Conservation (phyloP, 305 asterid genomes). For the Fraxinus baroniana region DNA sequence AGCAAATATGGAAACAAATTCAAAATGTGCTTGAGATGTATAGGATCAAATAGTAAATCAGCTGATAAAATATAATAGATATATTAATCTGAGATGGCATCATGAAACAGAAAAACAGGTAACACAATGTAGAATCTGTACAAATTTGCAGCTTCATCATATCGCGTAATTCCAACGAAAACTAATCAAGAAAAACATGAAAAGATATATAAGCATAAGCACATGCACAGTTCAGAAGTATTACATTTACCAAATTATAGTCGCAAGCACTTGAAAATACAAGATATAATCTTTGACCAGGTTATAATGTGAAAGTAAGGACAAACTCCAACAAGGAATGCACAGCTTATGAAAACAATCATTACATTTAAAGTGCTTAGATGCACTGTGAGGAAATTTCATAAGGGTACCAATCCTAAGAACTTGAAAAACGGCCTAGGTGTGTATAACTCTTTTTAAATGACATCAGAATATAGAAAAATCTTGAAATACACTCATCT, state of each 20-base stretch:
- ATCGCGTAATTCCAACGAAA: background rate
- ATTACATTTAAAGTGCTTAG: background rate
- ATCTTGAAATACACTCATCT: background rate
- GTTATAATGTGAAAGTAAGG: background rate
- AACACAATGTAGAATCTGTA: background rate
- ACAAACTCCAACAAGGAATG: background rate
- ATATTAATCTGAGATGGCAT: background rate
- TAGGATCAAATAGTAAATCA: background rate
- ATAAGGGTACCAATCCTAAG: background rate
- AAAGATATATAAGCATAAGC: background rate
- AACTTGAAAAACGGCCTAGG: background rate
- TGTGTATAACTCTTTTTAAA: background rate
- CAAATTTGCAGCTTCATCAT: background rate
- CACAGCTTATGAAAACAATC: background rate
- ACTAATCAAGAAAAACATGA: background rate
- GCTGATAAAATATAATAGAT: background rate
- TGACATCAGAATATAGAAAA: background rate
- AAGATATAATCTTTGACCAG: background rate
- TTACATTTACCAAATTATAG: background rate
- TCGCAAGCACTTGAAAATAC: background rate
- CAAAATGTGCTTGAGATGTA: background rate
- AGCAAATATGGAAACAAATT: background rate
- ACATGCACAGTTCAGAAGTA: background rate
- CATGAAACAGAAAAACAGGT: background rate
- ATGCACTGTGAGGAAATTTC: background rate